These are phyloP conservation scores for Ogataea henricii DNA, from an alignment of 805 yeast genomes.

Conservation along the genomic window DNA sequence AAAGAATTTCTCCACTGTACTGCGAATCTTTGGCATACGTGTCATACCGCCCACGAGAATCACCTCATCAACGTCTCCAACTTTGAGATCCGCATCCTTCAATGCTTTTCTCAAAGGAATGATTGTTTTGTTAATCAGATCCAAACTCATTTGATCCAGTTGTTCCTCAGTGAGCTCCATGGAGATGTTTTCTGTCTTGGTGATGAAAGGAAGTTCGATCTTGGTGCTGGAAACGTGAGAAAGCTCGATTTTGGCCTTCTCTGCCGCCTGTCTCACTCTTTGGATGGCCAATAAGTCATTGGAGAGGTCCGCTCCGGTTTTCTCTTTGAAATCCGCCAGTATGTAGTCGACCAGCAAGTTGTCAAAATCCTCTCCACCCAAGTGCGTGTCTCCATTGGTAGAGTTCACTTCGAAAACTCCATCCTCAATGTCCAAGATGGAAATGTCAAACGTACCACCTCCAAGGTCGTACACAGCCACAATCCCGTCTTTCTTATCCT, in stretches of 20 bases:
- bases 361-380: slow-evolving; percentile 91
- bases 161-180: slow-evolving; percentile 50
- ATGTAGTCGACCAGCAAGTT: slow-evolving; percentile 80
- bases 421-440: slow-evolving; percentile 91
- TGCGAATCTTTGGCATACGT: slow-evolving; percentile 86
- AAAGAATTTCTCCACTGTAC: slow-evolving; percentile 74
- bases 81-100: slow-evolving; percentile 72
- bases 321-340: slow-evolving; percentile 75
- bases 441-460: slow-evolving; percentile 97
- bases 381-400: slow-evolving; percentile 91
- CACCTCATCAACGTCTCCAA: slow-evolving; percentile 73
- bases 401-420: slow-evolving; percentile 97
- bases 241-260: slow-evolving; percentile 85
- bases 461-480: slow-evolving; percentile 97
- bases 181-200: slow-evolving; percentile 47
- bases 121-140: slow-evolving; percentile 69
- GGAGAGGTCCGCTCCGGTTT: slow-evolving; percentile 60
- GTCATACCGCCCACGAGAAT: slow-evolving; percentile 91
- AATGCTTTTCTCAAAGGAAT: slow-evolving; percentile 81
- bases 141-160: slow-evolving; percentile 49
- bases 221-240: slow-evolving; percentile 72
- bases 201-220: slow-evolving; percentile 81
- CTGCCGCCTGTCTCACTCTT: slow-evolving; percentile 85
- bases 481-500: slow-evolving; percentile 55
- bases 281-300: slow-evolving; percentile 77